Base-by-base conservation (phyloP, 2,329 filamentous ascomycete genomes). In the Cladorrhinum sp. region DNA sequence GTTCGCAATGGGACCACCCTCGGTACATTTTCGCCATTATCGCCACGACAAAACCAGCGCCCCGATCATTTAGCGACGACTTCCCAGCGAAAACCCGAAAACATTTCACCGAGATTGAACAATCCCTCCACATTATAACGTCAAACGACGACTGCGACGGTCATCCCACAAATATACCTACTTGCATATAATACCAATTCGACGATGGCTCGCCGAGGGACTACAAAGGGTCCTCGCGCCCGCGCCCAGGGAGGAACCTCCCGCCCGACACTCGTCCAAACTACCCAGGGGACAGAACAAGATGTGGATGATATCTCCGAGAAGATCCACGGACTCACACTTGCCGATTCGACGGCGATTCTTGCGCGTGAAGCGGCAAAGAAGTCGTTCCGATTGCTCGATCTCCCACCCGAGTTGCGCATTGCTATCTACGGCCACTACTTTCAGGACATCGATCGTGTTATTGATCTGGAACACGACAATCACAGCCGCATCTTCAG, bases 401-500 rank as follows among this genome's bases (percentile, higher is more conserved):
- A 82, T 28, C 76, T 93, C 1, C 89, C 90, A 0, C 80, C 84
- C 0, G 90, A 93, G 70, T 73, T 93, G 28, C 86, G 90, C 7
- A 77, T 88, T 62, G 84, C 85, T 67, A 82, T 93, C 12, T 92
- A 92, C 71, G 80, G 79, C 42, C 78, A 86, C 66, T 80, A 86
- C 64, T 88, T 91, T 64, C 73, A 78, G 54, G 77, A 80, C 18
- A 72, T 74, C 24, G 80, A 82, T 23, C 71, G 76, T 18, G 81
- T 87, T 1, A 73, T 91, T 54, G 89, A 92, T 68, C 80, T 92
- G 18, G 85, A 88, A 58, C 85, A 86, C 0, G 76, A 81, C 30
- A 91, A 90, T 71, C 84, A 86, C 72, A 85, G 83, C 69, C 78
- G 79, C 39, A 79, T 90, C 36, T 80, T 84, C 66, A 79, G 82